These are phyloP conservation scores for Neofusicoccum ribis DNA, from an alignment of 2,329 filamentous ascomycete species.

Conservation along the genomic window DNA sequence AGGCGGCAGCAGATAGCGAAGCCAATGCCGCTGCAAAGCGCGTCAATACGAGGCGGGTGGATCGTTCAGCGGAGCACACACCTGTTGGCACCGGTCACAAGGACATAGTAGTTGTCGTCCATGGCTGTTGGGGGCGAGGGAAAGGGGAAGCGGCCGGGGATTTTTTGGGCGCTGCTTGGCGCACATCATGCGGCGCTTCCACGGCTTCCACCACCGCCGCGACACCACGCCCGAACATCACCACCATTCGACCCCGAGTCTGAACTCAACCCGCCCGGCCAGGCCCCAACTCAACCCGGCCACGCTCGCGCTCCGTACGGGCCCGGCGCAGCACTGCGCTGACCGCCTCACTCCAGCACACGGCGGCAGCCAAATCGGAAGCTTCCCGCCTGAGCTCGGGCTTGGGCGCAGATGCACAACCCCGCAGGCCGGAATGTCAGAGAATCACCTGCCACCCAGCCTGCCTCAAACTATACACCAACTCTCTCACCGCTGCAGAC, in stretches of 20 bases:
- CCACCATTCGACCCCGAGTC: background rate
- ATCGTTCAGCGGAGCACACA: slow-evolving; percentile 39
- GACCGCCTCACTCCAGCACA: background rate
- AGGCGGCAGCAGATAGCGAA: slow-evolving; percentile 80
- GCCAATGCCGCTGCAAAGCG: slow-evolving; percentile 72
- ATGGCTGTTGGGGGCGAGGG: background rate
- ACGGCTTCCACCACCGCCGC: background rate
- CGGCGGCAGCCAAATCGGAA: background rate
- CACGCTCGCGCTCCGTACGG: background rate
- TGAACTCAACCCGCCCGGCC: no score
- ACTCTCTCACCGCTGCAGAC: background rate
- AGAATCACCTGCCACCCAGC: background rate
- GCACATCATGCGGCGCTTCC: background rate
- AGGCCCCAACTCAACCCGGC: no score
- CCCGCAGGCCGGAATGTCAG: background rate
- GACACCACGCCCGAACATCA: background rate
- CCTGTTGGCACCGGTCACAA: slow-evolving; percentile 88
- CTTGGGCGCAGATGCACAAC: background rate
- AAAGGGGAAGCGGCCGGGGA: background rate
- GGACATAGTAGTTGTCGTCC: slow-evolving; percentile 49
- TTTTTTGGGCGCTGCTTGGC: background rate
- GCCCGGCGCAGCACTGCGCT: background rate
- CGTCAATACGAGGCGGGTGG: background rate
- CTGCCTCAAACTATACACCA: background rate
- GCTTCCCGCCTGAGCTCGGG: background rate